Conservation (phyloP, 163 green algal genomes). For the Scenedesmus sp. region DNA sequence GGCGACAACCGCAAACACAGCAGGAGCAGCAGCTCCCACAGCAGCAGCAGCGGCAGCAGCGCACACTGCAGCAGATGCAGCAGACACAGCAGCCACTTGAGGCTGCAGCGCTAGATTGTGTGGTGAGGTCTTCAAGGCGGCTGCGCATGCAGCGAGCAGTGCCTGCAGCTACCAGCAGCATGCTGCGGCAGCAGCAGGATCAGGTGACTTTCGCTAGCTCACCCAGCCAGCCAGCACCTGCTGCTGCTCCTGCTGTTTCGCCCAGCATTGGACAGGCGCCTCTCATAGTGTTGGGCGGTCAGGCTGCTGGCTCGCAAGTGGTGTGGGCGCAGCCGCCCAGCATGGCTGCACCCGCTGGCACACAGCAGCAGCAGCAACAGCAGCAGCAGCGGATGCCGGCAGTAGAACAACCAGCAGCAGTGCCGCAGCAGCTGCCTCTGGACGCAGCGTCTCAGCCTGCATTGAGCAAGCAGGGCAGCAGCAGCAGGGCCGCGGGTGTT, state of each 20-base stretch:
- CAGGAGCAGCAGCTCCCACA: not conserved
- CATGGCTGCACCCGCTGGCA: not conserved
- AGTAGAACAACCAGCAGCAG: not conserved
- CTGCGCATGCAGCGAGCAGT: not conserved
- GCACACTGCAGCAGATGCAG: not conserved
- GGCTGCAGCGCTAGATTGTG: not conserved
- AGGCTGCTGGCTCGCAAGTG: not conserved
- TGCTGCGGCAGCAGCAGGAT: not conserved
- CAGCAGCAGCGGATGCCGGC: not conserved
- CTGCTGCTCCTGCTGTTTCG: not conserved
- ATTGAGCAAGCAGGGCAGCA: not conserved
- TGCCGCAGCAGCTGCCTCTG: not conserved
- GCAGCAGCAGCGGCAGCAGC: not conserved
- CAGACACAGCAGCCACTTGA: not conserved
- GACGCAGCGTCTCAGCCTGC: not conserved
- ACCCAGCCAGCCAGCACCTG: not conserved
- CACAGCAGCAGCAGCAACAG: not conserved
- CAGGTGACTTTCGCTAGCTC: not conserved
- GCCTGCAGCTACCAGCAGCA: not conserved
- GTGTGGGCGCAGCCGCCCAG: conserved; percentile 14
- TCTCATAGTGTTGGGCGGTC: conserved; percentile 13
- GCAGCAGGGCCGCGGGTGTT: not conserved
- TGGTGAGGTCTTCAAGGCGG: not conserved
- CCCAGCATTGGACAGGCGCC: not conserved
- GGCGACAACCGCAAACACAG: not conserved